A percentile compares a stretch with the other conserved stretches of the same genome.
Conservation (phyloP, 805 yeast species). For the Saturnispora hagleri region DNA sequence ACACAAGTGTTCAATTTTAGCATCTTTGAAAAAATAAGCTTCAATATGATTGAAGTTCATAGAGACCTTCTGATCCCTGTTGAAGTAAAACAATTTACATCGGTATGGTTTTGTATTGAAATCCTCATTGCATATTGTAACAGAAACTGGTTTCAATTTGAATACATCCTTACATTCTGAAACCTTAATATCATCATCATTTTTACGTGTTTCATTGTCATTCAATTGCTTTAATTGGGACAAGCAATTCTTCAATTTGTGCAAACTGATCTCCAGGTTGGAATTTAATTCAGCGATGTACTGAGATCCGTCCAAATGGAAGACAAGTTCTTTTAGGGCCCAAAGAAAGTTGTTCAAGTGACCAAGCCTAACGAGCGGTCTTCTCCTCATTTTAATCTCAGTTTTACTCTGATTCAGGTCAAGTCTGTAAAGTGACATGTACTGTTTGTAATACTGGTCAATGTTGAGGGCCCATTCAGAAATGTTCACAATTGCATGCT, state of each 20-base stretch:
- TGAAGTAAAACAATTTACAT: constrained; percentile 22
- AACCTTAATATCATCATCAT: constrained; percentile 13
- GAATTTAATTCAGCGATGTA: constrained; percentile 18
- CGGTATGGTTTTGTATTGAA: constrained; percentile 6
- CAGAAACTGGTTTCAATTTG: constrained; percentile 16
- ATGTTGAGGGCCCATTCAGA: constrained; percentile 21
- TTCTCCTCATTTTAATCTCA: constrained; percentile 23
- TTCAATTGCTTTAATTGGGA: constrained; percentile 18
- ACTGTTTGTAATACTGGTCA: constrained; percentile 16
- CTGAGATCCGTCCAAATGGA: constrained; percentile 14
- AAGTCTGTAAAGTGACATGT: constrained; percentile 17
- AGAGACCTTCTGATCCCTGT: constrained; percentile 16
- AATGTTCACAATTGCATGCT: constrained; percentile 11
- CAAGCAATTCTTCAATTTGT: constrained; percentile 15
- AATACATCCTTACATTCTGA: constrained; percentile 20
- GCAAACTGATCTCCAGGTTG: constrained; percentile 18
- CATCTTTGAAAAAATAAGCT: constrained; percentile 13
- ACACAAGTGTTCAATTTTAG: constrained; percentile 15
- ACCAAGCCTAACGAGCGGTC: constrained; percentile 26
- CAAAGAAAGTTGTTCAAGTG: constrained; percentile 18
- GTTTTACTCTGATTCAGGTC: constrained; percentile 19
- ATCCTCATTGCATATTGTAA: constrained; percentile 10
- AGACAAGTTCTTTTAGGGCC: constrained; percentile 17
- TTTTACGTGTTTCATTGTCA: constrained; percentile 16
- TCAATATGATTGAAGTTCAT: constrained; percentile 17